These are phyloP conservation scores for Fusarium tjaetaba DNA, from an alignment of 2,329 filamentous ascomycete species.

Conservation along the genomic window DNA sequence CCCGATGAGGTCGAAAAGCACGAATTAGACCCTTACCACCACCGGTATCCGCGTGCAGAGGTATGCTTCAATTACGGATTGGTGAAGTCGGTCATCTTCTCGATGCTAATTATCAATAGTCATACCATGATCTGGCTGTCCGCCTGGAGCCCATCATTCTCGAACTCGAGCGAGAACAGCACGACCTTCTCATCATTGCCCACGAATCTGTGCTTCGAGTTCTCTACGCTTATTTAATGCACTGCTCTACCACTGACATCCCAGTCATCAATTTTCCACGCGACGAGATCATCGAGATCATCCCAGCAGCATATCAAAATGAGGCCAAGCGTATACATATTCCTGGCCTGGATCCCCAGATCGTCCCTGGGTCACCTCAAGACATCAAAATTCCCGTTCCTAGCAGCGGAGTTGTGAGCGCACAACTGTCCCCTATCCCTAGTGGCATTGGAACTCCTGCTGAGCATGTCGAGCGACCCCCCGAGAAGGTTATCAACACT, in stretches of 20 bases:
- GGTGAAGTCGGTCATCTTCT: neutral
- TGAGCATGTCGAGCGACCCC: slow-evolving; percentile 55
- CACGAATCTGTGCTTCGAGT: slow-evolving; percentile 98
- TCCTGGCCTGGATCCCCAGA: slow-evolving; percentile 70
- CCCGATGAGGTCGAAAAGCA: slow-evolving; percentile 94
- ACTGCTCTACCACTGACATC: slow-evolving; percentile 94
- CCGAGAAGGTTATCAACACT: slow-evolving; percentile 61
- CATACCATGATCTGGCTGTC: slow-evolving; percentile 98
- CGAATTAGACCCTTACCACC: slow-evolving; percentile 94
- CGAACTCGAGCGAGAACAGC: slow-evolving; percentile 95
- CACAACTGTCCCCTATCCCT: slow-evolving; percentile 59
- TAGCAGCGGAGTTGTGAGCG: slow-evolving; percentile 46
- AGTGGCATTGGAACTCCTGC: slow-evolving; percentile 58
- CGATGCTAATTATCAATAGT: slow-evolving; percentile 61
- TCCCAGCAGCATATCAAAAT: slow-evolving; percentile 97
- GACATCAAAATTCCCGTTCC: slow-evolving; percentile 83
- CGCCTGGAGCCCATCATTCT: slow-evolving; percentile 97
- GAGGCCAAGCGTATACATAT: slow-evolving; percentile 92
- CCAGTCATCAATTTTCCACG: slow-evolving; percentile 92
- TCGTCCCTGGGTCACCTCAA: slow-evolving; percentile 82
- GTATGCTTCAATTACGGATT: slow-evolving; percentile 55
- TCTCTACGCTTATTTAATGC: slow-evolving; percentile 97
- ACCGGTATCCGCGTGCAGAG: slow-evolving; percentile 94
- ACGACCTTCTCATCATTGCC: slow-evolving; percentile 97
- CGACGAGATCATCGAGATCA: slow-evolving; percentile 98